Evolutionary conservation across 306 rosid genomes (phyloP), one percentile per base, ranked within the genome.

Genomic region (Ochetophila trinervis): DNA sequence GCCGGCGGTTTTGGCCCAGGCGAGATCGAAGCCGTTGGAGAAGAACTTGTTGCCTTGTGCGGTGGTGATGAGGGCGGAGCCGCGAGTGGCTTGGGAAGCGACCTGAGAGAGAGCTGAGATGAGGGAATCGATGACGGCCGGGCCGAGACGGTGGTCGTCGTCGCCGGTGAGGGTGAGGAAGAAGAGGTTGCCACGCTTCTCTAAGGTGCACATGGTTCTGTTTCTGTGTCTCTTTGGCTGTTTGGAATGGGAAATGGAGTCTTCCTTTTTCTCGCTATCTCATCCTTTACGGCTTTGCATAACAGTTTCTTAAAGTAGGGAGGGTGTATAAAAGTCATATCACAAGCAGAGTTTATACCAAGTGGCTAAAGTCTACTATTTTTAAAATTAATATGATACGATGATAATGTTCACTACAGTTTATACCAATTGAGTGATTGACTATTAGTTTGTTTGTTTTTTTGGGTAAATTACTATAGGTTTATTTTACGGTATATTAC

Each of bases 21-120:
- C n/a, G 32, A 90, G 85, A 63, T 90, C 92, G 65, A 87, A 82
- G 66, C 97, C 97, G 60, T 69, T 87, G 67, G 95, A 90, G 79
- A 87, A 90, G 88, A 72, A 78, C 45, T 56, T 85, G 64, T 52
- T 15, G 53, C 90, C 95, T 8, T 71, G 75, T 42, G 84, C 83
- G 48, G 92, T 87, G 75, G 97, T 87, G 78, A 90, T 48, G 72
- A 90, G 92, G 55, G 72, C 86, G 40, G 85, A 85, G 35, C 88
- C 92, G 2, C 60, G 79, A 15, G 84, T 60, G 73, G 90, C 77
- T 51, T 85, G 65, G 17, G 90, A 56, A 1, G 77, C 27, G 82
- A 73, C 44, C 32, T 68, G 32, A 57, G 80, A n/a, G 27, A 87
- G 78, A 27, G 80, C 44, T 16, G 84, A 42, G 71, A 82, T 84